Base-by-base conservation (phyloP, 2,329 filamentous ascomycete genomes). In the Dryadomyces quercus-mongolicae region DNA sequence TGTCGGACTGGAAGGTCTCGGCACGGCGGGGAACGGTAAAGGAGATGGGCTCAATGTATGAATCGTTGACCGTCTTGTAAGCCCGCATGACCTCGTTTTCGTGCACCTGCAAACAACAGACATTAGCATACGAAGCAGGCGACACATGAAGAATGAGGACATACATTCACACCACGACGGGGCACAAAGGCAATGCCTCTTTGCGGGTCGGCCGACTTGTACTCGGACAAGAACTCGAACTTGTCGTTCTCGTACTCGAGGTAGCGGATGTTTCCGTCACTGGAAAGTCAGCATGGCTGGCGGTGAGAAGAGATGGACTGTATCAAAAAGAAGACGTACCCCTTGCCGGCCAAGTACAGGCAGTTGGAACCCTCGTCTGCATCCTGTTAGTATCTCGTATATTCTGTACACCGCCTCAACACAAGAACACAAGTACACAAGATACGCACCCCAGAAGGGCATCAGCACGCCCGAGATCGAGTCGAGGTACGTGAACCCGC, bases 231-330 rank as follows among this genome's bases (percentile, higher is more conserved):
- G 70, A 88, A 95, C 71, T 98, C 92, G 67, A 98, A 96, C 71
- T 96, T 96, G 77, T 97, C 92, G 71, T 97, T 95, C 67, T 94
- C 88, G 66, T 94, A 95, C 71, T 98, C 93, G 69, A 88, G 98
- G 77, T 98, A 98, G 60, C 93, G 91, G 66, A 98, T 98, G 71
- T 98, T 98, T 65, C 93, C 93, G 67, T 98, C 93, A 70, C 88
- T 93, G 58, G 22, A 38, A 25, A 6, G 34, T 52, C 31, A 49
- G 52, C 22, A 49, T 31, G 25, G 25, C 25, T 31, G 25, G 25
- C 25, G 25, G 25, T 31, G 25, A 5, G 8, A 4, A 31, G 25
- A 8, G 8, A 31, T 31, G 25, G 16, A 18, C 8, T n/a, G n/a
- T n/a, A n/a, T n/a, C n/a, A n/a, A n/a, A 16, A 5, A 18, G 4